Evolutionary conservation across 768 basidiomycete genomes (phyloP), one percentile per base, ranked within the genome.

Genomic region (Leccinum obscurum): DNA sequence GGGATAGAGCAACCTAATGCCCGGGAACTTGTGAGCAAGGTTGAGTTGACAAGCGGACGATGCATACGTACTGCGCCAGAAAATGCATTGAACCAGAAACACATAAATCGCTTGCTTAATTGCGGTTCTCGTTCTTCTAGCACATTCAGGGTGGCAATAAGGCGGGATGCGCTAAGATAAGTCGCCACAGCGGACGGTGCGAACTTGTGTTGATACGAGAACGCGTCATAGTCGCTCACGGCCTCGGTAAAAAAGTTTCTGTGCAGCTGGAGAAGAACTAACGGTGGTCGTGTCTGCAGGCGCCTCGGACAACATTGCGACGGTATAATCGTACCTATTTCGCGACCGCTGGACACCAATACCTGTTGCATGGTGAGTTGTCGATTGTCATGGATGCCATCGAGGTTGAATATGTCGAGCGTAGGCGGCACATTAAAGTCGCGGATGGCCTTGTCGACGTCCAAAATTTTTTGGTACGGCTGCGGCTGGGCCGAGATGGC

Each of bases 71-170:
- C 88, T 60, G 85, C 85, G 8, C 86, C 86, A 49, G 88, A 88
- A 69, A 88, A 89, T 20, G 83, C 78, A 66, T 90, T 88, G 60
- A 87, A 86, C 89, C 89, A 92, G 66, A 88, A 84, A 69, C 85
- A 82, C 71, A 88, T 79, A 64, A 88, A 87, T 32, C 89, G 80
- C 55, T 81, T 81, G 62, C 83, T 84, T 54, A 90, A 72, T 63
- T 85, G 82, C 8, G 84, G 81, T 68, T 88, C 83, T 61, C 81
- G 78, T 41, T 81, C 75, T 69, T 82, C 86, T 24, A 89, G 73
- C 37, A 76, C 78, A 62, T 85, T 81, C 17, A 88, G 72, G 2
- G 83, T 79, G 63, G 80, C 78, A 32, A 89, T 84, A 55, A 90
- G 74, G 41, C 77, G 83, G 52, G 82, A 80, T 9, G 85, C 82